A percentile compares a stretch with the other conserved stretches of the same genome.
These are phyloP conservation scores for Aspergillus glaucus DNA, from an alignment of 2,329 filamentous ascomycete species.

Conservation along the genomic window DNA sequence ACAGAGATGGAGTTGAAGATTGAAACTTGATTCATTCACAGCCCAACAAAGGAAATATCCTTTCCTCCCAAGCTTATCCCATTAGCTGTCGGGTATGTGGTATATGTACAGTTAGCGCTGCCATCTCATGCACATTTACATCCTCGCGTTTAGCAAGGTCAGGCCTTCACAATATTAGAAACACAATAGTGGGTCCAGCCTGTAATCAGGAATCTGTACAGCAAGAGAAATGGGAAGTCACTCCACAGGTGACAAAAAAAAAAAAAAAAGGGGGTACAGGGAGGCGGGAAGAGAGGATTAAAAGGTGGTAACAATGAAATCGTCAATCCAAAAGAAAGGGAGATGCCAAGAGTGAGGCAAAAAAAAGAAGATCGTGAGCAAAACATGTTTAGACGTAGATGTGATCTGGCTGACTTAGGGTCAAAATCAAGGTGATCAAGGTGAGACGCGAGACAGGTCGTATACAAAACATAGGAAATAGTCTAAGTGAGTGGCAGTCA, in stretches of 20 bases:
- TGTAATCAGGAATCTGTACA: slow-evolving; percentile 14
- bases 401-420: neutral
- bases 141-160: too few relatives aligned
- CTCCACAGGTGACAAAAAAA: slow-evolving; percentile 12
- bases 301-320: slow-evolving; percentile 23
- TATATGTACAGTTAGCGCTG: too few relatives aligned
- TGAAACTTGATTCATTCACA: too few relatives aligned
- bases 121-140: slow-evolving; percentile 12
- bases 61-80: too few relatives aligned
- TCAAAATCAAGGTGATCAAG: slow-evolving; percentile 4
- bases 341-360: slow-evolving; percentile 13
- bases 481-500: slow-evolving; percentile 7
- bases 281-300: slow-evolving; percentile 23
- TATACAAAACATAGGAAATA: slow-evolving; percentile 9
- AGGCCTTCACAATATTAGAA: too few relatives aligned
- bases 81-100: too few relatives aligned
- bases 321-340: slow-evolving; percentile 19
- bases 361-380: slow-evolving; percentile 19
- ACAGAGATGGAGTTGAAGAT: too few relatives aligned
- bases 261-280: slow-evolving; percentile 20
- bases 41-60: too few relatives aligned
- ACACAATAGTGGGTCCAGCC: too few relatives aligned
- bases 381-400: slow-evolving; percentile 1
- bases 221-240: slow-evolving; percentile 10
- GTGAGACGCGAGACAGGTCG: slow-evolving; percentile 10